Evolutionary conservation across 768 basidiomycete genomes (phyloP).

Genomic region (Suillus americanus): DNA sequence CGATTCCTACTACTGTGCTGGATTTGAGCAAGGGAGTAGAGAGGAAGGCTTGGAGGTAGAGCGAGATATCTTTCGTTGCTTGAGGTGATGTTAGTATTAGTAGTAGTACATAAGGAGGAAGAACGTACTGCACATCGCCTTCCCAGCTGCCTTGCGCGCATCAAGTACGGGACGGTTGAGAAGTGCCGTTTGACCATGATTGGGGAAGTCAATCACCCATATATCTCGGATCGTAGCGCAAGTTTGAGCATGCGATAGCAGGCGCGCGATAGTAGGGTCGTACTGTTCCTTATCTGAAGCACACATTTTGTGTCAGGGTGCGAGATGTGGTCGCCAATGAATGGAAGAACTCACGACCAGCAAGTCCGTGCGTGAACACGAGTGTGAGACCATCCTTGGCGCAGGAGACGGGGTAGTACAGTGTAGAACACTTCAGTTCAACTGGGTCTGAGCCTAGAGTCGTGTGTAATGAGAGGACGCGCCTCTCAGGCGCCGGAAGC

Average conservation of each 20-base stretch:
- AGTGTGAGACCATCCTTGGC: conserved; percentile 20
- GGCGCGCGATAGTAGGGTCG: conserved; percentile 16
- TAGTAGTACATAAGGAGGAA: neutral
- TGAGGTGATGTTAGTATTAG: neutral
- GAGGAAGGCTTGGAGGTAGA: conserved; percentile 26
- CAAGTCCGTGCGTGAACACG: conserved; percentile 26
- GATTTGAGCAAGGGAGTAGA: conserved; percentile 22
- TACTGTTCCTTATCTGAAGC: conserved; percentile 30
- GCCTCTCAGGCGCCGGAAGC: conserved; percentile 15
- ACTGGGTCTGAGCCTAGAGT: conserved; percentile 17
- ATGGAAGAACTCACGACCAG: conserved; percentile 21
- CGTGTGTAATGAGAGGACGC: conserved; percentile 13
- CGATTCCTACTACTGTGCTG: conserved; percentile 25
- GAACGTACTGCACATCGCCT: conserved; percentile 23
- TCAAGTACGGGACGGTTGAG: conserved; percentile 30
- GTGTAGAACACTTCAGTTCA: conserved; percentile 21
- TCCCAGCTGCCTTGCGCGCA: conserved; percentile 17
- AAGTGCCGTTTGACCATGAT: conserved; percentile 35
- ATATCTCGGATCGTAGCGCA: conserved; percentile 26
- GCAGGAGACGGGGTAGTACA: conserved; percentile 26
- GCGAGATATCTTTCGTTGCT: conserved; percentile 24
- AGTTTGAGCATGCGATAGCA: neutral
- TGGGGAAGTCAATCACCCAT: conserved; percentile 36
- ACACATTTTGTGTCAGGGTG: neutral
- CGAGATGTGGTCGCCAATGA: neutral